phyloP scores from a whole-genome alignment of 192 early-diverging fungal species.

The Mortierella hygrophila region DNA sequence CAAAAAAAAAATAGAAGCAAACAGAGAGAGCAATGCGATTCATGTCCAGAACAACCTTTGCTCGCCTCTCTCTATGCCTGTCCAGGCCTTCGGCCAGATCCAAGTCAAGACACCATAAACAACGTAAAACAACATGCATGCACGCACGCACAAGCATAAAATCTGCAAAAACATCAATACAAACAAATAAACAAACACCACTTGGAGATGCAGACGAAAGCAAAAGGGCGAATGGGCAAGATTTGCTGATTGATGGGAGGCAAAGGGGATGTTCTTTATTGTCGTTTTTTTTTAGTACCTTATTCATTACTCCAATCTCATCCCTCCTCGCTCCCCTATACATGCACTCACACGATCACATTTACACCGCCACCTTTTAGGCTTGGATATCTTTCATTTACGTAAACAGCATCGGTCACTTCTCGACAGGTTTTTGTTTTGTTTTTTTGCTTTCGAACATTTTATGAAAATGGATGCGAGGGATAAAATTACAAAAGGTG shows the following conservation, averaged over 20 bases:
- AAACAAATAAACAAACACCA: constrained; percentile 6
- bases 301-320: no score
- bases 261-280: no score
- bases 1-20: not conserved
- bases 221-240: not conserved
- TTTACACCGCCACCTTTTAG: no score
- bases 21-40: no score
- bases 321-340: no score
- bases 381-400: not conserved
- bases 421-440: not conserved
- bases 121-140: not conserved
- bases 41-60: no score
- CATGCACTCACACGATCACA: no score
- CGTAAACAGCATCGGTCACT: not conserved
- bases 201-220: not conserved
- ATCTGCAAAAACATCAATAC: not conserved
- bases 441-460: not conserved
- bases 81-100: not conserved
- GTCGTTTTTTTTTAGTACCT: no score
- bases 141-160: not conserved
- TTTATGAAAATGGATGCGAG: not conserved
- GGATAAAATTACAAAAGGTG: constrained; percentile 15
- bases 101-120: not conserved
- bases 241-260: not conserved
- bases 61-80: not conserved